Conservation (phyloP, 2,329 filamentous ascomycete species). For the Penicillium sp. region DNA sequence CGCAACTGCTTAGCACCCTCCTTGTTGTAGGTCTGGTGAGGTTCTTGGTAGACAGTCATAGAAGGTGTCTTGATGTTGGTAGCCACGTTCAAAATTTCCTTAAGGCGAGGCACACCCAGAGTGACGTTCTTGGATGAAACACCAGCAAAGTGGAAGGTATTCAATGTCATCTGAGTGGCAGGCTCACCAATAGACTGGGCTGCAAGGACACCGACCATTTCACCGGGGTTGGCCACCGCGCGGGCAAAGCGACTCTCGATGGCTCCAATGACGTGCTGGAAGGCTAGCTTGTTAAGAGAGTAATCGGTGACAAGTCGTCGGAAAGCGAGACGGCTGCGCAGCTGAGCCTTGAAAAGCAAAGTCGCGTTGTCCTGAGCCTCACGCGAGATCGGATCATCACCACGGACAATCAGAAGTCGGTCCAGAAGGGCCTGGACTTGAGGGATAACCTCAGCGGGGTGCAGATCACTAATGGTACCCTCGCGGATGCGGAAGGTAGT, state of each 20-base stretch:
- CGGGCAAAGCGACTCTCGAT: constrained; percentile 85
- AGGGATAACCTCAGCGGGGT: constrained; percentile 83
- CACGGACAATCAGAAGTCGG: constrained; percentile 81
- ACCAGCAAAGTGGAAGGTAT: constrained; percentile 99
- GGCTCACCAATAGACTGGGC: constrained; percentile 99
- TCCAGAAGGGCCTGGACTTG: constrained; percentile 73
- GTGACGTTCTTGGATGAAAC: constrained; percentile 99
- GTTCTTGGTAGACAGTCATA: constrained; percentile 86
- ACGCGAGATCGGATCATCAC: constrained; percentile 74
- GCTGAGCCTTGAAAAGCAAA: constrained; percentile 84
- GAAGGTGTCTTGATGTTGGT: constrained; percentile 98
- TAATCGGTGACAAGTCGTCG: constrained; percentile 87
- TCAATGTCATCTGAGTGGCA: constrained; percentile 98
- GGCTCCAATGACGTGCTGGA: constrained; percentile 89
- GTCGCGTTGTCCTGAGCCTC: constrained; percentile 91
- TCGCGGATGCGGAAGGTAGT: constrained; percentile 89
- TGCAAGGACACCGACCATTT: constrained; percentile 97
- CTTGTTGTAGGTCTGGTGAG: constrained; percentile 63
- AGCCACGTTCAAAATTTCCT: constrained; percentile 98
- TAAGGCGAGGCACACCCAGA: constrained; percentile 95
- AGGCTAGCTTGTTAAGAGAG: constrained; percentile 84
- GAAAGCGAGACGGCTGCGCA: constrained; percentile 87
- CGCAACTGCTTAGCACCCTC: constrained; percentile 82
- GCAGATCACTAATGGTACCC: constrained; percentile 81
- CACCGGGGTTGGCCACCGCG: constrained; percentile 84